Conservation (phyloP, 1,284 basidiomycete species). For the Ganoderma boninense region DNA sequence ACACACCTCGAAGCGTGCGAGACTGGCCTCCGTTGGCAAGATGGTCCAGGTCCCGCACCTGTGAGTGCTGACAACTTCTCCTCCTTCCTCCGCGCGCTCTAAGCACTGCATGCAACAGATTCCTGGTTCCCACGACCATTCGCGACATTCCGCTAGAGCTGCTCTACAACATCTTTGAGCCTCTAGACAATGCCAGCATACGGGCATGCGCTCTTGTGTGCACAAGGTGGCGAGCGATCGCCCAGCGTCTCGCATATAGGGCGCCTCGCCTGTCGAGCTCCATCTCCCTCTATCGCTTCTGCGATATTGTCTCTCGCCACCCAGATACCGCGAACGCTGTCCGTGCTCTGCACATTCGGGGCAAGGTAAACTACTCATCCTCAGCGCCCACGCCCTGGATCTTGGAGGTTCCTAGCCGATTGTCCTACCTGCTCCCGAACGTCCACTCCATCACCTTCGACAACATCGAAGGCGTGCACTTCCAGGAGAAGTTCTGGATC, state of each 20-base stretch:
- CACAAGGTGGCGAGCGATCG: neutral
- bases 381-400: slow-evolving; percentile 10
- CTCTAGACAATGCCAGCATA: slow-evolving; percentile 1
- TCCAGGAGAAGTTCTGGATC: neutral
- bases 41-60: neutral
- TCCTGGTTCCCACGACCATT: neutral
- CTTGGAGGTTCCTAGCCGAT: neutral
- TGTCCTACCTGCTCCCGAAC: slow-evolving; percentile 8
- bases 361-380: slow-evolving; percentile 14
- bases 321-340: neutral
- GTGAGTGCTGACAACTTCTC: neutral
- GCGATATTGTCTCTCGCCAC: neutral
- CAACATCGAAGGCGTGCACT: slow-evolving; percentile 3
- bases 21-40: neutral
- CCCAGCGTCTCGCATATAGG: slow-evolving; percentile 4
- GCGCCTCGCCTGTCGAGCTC: slow-evolving; percentile 10
- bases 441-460: slow-evolving; percentile 16
- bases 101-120: neutral
- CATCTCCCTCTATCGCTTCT: slow-evolving; percentile 1
- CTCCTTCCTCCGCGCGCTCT: neutral
- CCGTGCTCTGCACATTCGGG: slow-evolving; percentile 13
- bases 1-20: neutral
- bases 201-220: slow-evolving; percentile 7
- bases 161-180: slow-evolving; percentile 10
- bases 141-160: slow-evolving; percentile 11